These are phyloP conservation scores for Erysiphe pisi DNA, from an alignment of 2,329 filamentous ascomycete species.

Conservation along the genomic window DNA sequence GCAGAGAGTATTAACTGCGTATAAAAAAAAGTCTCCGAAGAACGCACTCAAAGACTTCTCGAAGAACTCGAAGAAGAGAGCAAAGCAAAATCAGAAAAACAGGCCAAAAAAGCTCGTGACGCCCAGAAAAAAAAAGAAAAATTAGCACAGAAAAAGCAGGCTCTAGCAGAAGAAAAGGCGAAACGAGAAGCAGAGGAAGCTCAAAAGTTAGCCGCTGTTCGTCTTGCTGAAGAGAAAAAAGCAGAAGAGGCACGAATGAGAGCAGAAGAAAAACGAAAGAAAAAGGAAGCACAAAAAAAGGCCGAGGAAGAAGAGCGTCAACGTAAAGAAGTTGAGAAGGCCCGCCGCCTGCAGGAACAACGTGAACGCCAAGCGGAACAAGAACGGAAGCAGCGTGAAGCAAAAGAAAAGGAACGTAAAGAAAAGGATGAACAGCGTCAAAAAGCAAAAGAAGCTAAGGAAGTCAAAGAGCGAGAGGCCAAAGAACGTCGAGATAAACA, in stretches of 20 bases:
- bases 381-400: slow-evolving; percentile 72
- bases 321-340: slow-evolving; percentile 74
- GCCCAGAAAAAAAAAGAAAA: slow-evolving; percentile 94
- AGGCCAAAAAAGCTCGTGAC: slow-evolving; percentile 87
- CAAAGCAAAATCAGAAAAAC: slow-evolving; percentile 62
- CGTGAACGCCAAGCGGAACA: slow-evolving; percentile 73
- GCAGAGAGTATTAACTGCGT: slow-evolving; percentile 90
- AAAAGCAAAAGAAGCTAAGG: slow-evolving; percentile 65
- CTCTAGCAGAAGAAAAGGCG: slow-evolving; percentile 81
- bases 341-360: slow-evolving; percentile 69
- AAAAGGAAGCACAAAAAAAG: slow-evolving; percentile 81
- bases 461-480: slow-evolving; percentile 51
- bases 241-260: slow-evolving; percentile 69
- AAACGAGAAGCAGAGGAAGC: slow-evolving; percentile 79
- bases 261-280: slow-evolving; percentile 81
- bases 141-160: slow-evolving; percentile 76
- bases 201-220: slow-evolving; percentile 67
- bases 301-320: slow-evolving; percentile 79
- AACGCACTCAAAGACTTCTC: slow-evolving; percentile 80
- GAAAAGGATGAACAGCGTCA: slow-evolving; percentile 71
- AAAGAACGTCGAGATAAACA: slow-evolving; percentile 49
- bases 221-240: slow-evolving; percentile 66
- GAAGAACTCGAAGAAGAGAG: slow-evolving; percentile 85
- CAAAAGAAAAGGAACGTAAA: slow-evolving; percentile 72
- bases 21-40: slow-evolving; percentile 86